phyloP scores from a whole-genome alignment of 2,329 filamentous ascomycete species.

The Bertia moriformis region DNA sequence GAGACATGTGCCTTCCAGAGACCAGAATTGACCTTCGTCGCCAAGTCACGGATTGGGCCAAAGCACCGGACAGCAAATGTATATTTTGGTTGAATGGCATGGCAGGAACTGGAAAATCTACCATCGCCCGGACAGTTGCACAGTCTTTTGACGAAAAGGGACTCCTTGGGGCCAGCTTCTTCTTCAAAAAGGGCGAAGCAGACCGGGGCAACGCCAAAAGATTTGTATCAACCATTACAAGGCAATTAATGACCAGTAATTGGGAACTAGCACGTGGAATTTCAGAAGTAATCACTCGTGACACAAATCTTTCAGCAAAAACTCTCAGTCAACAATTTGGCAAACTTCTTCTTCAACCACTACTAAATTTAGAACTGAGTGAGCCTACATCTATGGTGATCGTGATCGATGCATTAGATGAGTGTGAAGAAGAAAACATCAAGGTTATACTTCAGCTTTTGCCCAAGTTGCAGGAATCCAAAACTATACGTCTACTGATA shows the following conservation, averaged over 20 bases:
- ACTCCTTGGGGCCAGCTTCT: conserved; percentile 14
- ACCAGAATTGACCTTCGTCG: not conserved
- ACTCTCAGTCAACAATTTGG: conserved; percentile 11
- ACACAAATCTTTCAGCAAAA: conserved; percentile 7
- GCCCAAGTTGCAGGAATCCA: conserved; percentile 3
- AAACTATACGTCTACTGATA: conserved; percentile 5
- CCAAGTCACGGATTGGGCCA: not conserved
- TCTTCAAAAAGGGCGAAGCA: conserved; percentile 15
- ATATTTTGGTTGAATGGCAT: conserved; percentile 17
- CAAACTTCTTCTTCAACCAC: conserved; percentile 10
- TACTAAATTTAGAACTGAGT: conserved; percentile 4
- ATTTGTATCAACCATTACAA: conserved; percentile 15
- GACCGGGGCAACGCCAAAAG: conserved; percentile 12
- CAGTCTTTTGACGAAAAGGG: conserved; percentile 6
- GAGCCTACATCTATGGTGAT: conserved; percentile 4
- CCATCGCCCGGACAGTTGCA: conserved; percentile 18
- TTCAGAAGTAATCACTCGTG: conserved; percentile 5
- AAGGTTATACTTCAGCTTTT: conserved; percentile 6
- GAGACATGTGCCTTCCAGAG: not conserved
- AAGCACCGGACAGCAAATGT: not conserved
- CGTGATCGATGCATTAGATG: conserved; percentile 15
- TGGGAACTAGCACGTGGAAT: conserved; percentile 1
- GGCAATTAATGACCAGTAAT: conserved; percentile 6
- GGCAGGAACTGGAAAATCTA: conserved; percentile 17
- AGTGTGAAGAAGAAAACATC: conserved; percentile 11